These are phyloP conservation scores for Wilcoxina mikolae DNA, from an alignment of 495 filamentous ascomycete genomes.

Conservation along the genomic window DNA sequence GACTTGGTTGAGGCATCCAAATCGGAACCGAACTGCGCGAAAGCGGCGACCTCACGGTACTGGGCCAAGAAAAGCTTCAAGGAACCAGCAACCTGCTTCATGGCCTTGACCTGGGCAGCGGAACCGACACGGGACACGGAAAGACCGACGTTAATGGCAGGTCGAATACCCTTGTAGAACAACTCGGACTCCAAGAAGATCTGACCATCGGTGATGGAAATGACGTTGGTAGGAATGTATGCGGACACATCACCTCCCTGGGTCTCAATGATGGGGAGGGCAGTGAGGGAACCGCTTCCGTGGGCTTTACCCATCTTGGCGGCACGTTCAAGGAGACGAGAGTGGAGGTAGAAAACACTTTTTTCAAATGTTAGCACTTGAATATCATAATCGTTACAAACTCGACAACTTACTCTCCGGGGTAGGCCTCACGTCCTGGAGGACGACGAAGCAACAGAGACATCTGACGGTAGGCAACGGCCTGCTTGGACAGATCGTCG, in stretches of 20 bases:
- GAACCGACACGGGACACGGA: constrained; percentile 99
- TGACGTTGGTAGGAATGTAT: constrained; percentile 99
- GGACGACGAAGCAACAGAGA: constrained; percentile 97
- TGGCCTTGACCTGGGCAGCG: constrained; percentile 98
- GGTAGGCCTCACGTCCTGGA: constrained; percentile 98
- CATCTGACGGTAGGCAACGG: constrained; percentile 99
- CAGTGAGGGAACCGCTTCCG: constrained; percentile 92
- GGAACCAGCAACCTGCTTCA: constrained; percentile 99
- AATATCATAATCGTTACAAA: neutral
- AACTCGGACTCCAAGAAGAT: constrained; percentile 99
- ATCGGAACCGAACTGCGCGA: constrained; percentile 99
- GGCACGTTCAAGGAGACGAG: constrained; percentile 95
- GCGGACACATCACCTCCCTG: constrained; percentile 99
- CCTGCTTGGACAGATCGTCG: constrained; percentile 97
- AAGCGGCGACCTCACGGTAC: constrained; percentile 99
- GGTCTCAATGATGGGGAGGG: constrained; percentile 96
- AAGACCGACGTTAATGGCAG: constrained; percentile 99
- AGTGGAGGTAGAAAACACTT: constrained; percentile 98
- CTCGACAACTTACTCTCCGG: constrained; percentile 58
- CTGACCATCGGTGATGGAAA: constrained; percentile 98
- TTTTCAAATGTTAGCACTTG: constrained; percentile 20
- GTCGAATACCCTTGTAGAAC: constrained; percentile 99
- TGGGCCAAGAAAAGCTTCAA: constrained; percentile 99
- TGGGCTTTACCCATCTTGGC: constrained; percentile 98
- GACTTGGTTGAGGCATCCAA: constrained; percentile 98